Evolutionary conservation across 495 filamentous ascomycete genomes (phyloP).

Genomic region (Letharia columbiana): DNA sequence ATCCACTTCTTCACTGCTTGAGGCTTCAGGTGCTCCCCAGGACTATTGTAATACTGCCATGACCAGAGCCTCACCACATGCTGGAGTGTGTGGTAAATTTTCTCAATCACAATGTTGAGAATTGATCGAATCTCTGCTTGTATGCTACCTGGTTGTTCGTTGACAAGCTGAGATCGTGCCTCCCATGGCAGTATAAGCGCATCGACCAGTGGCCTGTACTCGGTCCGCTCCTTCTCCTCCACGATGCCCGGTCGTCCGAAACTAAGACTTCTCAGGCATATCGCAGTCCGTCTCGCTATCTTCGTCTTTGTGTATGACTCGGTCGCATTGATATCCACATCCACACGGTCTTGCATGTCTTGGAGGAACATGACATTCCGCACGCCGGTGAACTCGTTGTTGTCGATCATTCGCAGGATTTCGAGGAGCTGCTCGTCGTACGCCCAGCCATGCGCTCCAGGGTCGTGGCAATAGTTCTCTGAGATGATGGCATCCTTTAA

Average conservation of each 20-base stretch:
- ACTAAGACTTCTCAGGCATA: neutral
- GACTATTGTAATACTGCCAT: neutral
- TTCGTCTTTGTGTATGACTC: neutral
- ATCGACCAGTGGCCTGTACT: neutral
- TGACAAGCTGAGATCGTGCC: neutral
- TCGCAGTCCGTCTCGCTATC: neutral
- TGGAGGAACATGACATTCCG: neutral
- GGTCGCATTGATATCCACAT: neutral
- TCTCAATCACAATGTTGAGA: neutral
- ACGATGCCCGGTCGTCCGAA: neutral
- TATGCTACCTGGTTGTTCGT: neutral
- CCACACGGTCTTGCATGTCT: neutral
- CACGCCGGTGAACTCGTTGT: neutral
- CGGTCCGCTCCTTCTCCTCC: neutral
- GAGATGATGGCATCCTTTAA: conserved; percentile 10
- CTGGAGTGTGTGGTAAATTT: neutral
- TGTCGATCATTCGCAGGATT: neutral
- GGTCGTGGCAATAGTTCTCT: too few species aligned
- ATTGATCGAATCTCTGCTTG: neutral
- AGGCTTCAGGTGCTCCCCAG: neutral
- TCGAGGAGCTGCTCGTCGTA: neutral
- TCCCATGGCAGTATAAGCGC: neutral
- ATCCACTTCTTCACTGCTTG: neutral
- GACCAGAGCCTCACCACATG: neutral
- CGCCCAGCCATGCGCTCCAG: neutral